Evolutionary conservation across 2,329 filamentous ascomycete genomes (phyloP).

Genomic region (Penicillium sp.): DNA sequence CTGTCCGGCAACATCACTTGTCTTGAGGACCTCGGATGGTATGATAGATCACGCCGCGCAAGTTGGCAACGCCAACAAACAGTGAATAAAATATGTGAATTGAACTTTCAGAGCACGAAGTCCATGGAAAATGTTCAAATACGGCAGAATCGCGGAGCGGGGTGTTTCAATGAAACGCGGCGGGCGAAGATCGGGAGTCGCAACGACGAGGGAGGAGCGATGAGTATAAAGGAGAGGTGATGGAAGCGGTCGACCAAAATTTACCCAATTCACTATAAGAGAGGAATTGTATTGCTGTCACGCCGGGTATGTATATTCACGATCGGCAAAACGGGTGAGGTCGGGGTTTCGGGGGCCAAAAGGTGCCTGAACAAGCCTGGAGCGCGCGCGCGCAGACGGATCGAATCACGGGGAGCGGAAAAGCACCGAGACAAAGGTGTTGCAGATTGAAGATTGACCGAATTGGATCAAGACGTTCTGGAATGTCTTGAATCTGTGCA

Average conservation of each 20-base stretch:
- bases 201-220: not conserved
- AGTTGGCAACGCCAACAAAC: not conserved
- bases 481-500: not conserved
- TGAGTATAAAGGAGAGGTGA: not conserved
- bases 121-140: constrained; percentile 15
- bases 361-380: not conserved
- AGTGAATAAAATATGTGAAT: not conserved
- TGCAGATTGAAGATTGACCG: not conserved
- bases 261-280: not conserved
- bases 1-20: constrained; percentile 27
- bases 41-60: not conserved
- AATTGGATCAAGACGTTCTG: constrained; percentile 1
- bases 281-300: not conserved
- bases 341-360: constrained; percentile 17
- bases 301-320: constrained; percentile 11
- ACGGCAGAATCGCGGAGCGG: constrained; percentile 19
- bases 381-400: constrained; percentile 4
- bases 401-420: not conserved
- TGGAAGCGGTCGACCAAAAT: not conserved
- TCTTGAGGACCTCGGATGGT: not conserved
- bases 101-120: constrained; percentile 8
- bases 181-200: not conserved
- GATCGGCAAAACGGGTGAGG: constrained; percentile 6
- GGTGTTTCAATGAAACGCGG: constrained; percentile 17
- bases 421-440: constrained; percentile 2